Evolutionary conservation across 345 rosid species (phyloP), one percentile per base, ranked within the genome.

Genomic region (Rubroshorea leprosula): DNA sequence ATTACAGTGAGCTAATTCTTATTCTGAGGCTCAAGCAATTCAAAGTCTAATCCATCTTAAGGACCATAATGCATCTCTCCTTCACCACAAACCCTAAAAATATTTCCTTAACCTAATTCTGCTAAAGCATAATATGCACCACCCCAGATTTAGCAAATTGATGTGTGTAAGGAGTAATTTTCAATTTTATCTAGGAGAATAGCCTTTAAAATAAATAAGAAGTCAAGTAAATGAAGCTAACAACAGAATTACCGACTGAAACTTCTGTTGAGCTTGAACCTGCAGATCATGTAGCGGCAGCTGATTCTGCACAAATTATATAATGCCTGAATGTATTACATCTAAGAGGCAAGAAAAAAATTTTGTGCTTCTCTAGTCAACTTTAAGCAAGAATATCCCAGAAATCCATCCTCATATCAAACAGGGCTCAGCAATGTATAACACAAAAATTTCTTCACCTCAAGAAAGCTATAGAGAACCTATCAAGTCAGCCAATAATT

Each of bases 251-350:
- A 83, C 86, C 77, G 77, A 69, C 60, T 78, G 87, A 77, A 83
- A 80, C 81, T 85, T 89, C 74, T 80, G 90, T 57, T 83, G 86
- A 54, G 78, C 54, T 73, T 85, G 96, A 58, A 85, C 81, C 61
- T 74, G 80, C 75, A 83, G 68, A 80, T 85, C 93, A 55, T 83
- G 89, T 23, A 85, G 76, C 8, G 84, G 62, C 60, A 83, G 57
- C 77, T 80, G 93, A 63, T 49, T 80, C 88, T 83, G 76, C 47
- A 65, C 18, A 54, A 65, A 56, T 58, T 49, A 62, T 25, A 26
- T 5, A 50, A 31, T 27, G 67, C 23, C 54, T 58, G 50, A 60
- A 21, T 41, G 24, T 19, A 48, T 50, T 0, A 64, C 21, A 25
- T 35, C 62, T 62, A 22, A 54, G 58, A n/a, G 23, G 21, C 51